Evolutionary conservation across 352 stramenopile genomes (phyloP).

Genomic region (Phytophthora tubulina): DNA sequence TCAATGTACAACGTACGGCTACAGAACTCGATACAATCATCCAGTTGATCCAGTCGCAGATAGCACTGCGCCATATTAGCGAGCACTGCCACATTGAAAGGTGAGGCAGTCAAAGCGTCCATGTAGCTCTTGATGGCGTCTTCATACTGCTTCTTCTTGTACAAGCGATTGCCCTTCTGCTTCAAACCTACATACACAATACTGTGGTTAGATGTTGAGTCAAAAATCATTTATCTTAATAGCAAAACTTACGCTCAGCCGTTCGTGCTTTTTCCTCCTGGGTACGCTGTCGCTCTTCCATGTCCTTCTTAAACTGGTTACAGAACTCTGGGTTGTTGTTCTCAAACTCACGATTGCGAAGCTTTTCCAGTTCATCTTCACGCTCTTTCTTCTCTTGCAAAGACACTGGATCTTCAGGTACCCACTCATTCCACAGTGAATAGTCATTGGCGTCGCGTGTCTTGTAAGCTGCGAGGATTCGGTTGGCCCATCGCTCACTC

Average conservation of each 20-base stretch:
- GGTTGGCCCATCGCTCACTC: conserved; percentile 58
- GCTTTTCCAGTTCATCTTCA: conserved; percentile 64
- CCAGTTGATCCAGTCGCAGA: conserved; percentile 54
- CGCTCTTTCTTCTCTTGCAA: conserved; percentile 67
- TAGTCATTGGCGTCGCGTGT: conserved; percentile 84
- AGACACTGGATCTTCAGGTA: conserved; percentile 74
- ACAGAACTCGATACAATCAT: conserved; percentile 79
- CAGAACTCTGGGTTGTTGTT: conserved; percentile 83
- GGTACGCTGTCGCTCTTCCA: conserved; percentile 64
- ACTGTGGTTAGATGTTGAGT: not conserved
- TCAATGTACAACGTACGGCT: conserved; percentile 70
- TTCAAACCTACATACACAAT: conserved; percentile 57
- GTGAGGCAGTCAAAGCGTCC: conserved; percentile 64
- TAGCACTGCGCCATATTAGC: conserved; percentile 80
- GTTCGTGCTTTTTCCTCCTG: conserved; percentile 60
- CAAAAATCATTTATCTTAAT: not conserved
- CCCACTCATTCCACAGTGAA: conserved; percentile 81
- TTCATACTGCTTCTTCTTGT: conserved; percentile 68
- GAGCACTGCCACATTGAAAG: conserved; percentile 69
- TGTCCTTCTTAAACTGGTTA: conserved; percentile 79
- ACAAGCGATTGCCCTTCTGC: conserved; percentile 62
- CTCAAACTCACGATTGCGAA: conserved; percentile 80
- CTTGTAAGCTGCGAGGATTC: conserved; percentile 76
- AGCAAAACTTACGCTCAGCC: conserved; percentile 57
- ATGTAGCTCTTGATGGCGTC: conserved; percentile 73